Evolutionary conservation across 345 rosid species (phyloP), one percentile per base, ranked within the genome.

Genomic region (Euclidium syriacum): DNA sequence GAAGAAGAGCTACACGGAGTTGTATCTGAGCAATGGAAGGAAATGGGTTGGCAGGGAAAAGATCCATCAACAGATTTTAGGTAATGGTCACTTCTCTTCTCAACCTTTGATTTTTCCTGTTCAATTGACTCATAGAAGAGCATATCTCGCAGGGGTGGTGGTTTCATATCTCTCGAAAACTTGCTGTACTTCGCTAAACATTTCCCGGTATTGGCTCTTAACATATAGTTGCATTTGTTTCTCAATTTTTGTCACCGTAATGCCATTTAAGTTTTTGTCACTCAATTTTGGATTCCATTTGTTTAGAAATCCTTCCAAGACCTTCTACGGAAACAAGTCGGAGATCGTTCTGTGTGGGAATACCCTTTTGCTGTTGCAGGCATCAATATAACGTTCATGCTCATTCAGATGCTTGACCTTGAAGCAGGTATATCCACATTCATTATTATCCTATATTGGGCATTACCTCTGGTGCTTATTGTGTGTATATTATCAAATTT

Each of bases 31-130:
- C 99, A 90, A 67, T 94, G 99, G 99, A 94, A 94, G 76, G 95
- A 87, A 88, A 94, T 94, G 99, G 99, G 99, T 35, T 94, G 99
- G 99, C 99, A 90, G 75, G 99, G 99, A 41, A 94, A 94, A 81
- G 99, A 94, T 72, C 99, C 99, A 64, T 90, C 99, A 14, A 90
- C 99, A 49, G 99, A 95, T 79, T 95, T 95, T 77, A 86, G 99
- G 99, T 90, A 64, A 38, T 34, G 43, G 43, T 22, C 6, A 19
- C 52, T 30, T 50, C 35, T 42, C 29, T 1, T 42, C 23, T 51
- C 36, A 9, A 32, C 44, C 30, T 49, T 46, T 6, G 5, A 9
- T 30, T 15, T 63, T 16, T 25, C 42, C 12, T 11, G 34, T 40
- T 36, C 34, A 22, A 4, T 9, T 19, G 59, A 49, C 47, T 68